A percentile compares a stretch with the other conserved stretches of the same genome.
These are phyloP conservation scores for Thecaphora frezii DNA, from an alignment of 1,284 basidiomycete genomes.

Conservation along the genomic window DNA sequence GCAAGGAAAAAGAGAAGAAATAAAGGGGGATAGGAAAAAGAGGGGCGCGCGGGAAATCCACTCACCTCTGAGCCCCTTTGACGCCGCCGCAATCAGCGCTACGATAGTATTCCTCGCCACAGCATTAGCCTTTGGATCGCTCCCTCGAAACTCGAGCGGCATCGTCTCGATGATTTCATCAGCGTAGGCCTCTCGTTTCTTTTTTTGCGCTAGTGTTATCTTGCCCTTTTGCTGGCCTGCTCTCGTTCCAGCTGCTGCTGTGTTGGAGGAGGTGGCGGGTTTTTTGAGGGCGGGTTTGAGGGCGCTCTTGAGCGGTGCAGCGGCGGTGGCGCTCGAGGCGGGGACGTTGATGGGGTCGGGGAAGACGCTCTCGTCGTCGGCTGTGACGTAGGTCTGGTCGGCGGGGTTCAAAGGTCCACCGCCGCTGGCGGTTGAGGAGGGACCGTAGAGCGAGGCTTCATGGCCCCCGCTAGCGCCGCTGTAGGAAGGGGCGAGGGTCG, in stretches of 20 bases:
- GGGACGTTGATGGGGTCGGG: constrained; percentile 3
- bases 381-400: constrained; percentile 54
- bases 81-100: constrained; percentile 46
- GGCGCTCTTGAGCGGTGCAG: constrained; percentile 12
- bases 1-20: too few species aligned
- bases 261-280: background rate
- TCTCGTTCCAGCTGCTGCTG: constrained; percentile 1
- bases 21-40: too few species aligned
- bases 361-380: constrained; percentile 43
- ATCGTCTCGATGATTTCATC: constrained; percentile 72
- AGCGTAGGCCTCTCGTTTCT: constrained; percentile 61
- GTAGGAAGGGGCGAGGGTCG: constrained; percentile 2
- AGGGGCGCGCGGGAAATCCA: background rate
- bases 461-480: background rate
- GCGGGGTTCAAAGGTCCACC: constrained; percentile 12
- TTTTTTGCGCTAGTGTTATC: constrained; percentile 76
- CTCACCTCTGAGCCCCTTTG: constrained; percentile 42
- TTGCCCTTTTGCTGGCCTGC: constrained; percentile 65
- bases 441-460: constrained; percentile 1
- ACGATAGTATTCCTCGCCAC: constrained; percentile 51
- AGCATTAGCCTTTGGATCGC: constrained; percentile 65
- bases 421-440: constrained; percentile 7
- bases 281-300: constrained; percentile 16
- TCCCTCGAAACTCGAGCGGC: constrained; percentile 86
- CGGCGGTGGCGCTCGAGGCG: constrained; percentile 2